Evolutionary conservation across 2,329 filamentous ascomycete genomes (phyloP), one percentile per base, ranked within the genome.

Genomic region (Daldinia sp.): DNA sequence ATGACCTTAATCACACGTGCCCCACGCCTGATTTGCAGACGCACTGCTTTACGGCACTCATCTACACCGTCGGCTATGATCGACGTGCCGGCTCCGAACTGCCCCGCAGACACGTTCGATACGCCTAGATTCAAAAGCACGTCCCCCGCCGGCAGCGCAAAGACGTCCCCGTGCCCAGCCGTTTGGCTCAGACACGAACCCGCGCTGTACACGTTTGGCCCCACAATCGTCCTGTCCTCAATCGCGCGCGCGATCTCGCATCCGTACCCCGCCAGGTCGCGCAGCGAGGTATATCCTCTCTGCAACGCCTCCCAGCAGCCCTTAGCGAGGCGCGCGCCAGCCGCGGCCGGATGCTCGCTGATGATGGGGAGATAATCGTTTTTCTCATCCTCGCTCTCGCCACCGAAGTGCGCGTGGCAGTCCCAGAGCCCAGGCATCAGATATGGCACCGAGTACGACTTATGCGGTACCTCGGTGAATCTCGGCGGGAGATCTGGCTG

Each of bases 1-100:
- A 79, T 69, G 25, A 80, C 64, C 71, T 81, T 80, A 72, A 81
- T 77, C 62, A 75, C 76, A 15, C 69, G 70, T 1, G 78, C 79
- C 7, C 78, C 78, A 30, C 78, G 73, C 1, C 78, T 75, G 51
- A 81, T 74, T 72, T 80, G 77, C 58, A 76, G 70, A 1, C 78
- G 71, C 37, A 80, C 78, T 0, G 72, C 78, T 4, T 75, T 74
- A 25, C 77, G 70, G 59, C 78, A 80, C 63, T 80, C 77, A 30
- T 80, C 77, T 0, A 78, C 73, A 10, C 78, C 78, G 55, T 80
- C 78, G 10, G 75, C 76, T 3, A 80, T 65, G 34, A 73, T 48
- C 39, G 58, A 69, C 57, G 65, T 64, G 25, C 64, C 63, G 3
- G 68, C 61, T 7, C 71, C 73, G 63, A 73, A 75, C 32, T 78